A percentile compares a stretch with the other conserved stretches of the same genome.
phyloP scores from a whole-genome alignment of 176 grass and related monocot species.

The Cenchrus fungigraminus region DNA sequence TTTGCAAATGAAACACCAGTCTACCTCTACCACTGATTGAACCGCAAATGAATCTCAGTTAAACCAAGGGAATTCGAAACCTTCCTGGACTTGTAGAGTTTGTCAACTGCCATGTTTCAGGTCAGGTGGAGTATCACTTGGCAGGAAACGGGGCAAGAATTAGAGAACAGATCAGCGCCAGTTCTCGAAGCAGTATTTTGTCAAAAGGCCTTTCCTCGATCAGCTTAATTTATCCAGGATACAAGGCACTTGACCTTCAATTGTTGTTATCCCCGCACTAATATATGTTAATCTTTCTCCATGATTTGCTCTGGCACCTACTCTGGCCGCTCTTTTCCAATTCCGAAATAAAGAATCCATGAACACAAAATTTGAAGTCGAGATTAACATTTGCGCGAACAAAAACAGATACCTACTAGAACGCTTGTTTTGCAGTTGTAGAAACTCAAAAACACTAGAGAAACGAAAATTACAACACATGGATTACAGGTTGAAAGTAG shows the following conservation, averaged over 20 bases:
- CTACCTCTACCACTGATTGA: neutral
- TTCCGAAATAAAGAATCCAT: neutral
- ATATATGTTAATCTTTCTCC: neutral
- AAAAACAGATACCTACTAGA: constrained; percentile 11
- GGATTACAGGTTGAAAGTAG: constrained; percentile 13
- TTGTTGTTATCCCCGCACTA: neutral
- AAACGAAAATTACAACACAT: neutral
- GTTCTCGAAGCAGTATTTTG: constrained; percentile 39
- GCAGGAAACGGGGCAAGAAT: constrained; percentile 38
- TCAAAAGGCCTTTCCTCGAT: constrained; percentile 39
- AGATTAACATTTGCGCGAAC: neutral
- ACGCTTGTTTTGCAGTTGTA: neutral
- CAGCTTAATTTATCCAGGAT: constrained; percentile 27
- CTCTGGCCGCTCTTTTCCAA: neutral
- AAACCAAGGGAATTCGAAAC: neutral
- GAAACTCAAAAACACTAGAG: neutral
- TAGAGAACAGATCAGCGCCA: constrained; percentile 37
- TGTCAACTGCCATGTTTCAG: neutral
- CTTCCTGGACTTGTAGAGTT: neutral
- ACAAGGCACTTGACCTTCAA: neutral
- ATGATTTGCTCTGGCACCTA: constrained; percentile 19
- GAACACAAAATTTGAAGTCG: neutral
- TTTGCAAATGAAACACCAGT: neutral
- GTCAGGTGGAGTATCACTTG: neutral
- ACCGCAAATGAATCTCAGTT: neutral